Percentiles rank a stretch among this genome's conserved stretches.
Conservation (phyloP, 2,329 filamentous ascomycete genomes). For the Didymella arachidicola region DNA sequence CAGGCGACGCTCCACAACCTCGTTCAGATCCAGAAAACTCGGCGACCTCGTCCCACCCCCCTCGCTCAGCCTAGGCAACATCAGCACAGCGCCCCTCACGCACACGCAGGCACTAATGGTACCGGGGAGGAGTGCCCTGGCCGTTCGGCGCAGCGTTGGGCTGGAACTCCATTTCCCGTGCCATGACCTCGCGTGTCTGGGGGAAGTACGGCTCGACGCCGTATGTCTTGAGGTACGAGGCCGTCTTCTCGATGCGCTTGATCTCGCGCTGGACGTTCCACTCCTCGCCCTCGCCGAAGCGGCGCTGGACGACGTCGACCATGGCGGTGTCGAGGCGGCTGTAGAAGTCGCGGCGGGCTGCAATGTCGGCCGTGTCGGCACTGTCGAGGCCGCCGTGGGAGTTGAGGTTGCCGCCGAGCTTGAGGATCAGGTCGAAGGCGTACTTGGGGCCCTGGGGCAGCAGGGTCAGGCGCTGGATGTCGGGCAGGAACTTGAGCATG, state of each 20-base stretch:
- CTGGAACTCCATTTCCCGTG: conserved; percentile 49
- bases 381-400: conserved; percentile 61
- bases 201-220: conserved; percentile 64
- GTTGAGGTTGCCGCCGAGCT: conserved; percentile 64
- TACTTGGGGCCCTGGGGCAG: conserved; percentile 58
- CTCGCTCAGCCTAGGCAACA: conserved; percentile 13
- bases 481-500: conserved; percentile 63
- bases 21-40: not conserved
- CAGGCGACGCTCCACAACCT: not conserved
- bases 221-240: conserved; percentile 59
- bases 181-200: conserved; percentile 60
- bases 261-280: conserved; percentile 62
- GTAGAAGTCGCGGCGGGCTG: conserved; percentile 60
- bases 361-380: conserved; percentile 57
- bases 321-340: conserved; percentile 58
- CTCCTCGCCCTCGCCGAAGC: conserved; percentile 61
- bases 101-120: conserved; percentile 37
- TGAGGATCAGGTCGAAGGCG: conserved; percentile 63
- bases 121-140: conserved; percentile 46
- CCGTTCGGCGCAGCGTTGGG: conserved; percentile 39
- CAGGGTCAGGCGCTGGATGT: conserved; percentile 59
- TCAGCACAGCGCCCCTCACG: conserved; percentile 27
- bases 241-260: conserved; percentile 65
- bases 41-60: not conserved
- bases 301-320: conserved; percentile 61